These are phyloP conservation scores for Cryptococcus jaspeensis DNA, from an alignment of 1,284 basidiomycete species.

Conservation along the genomic window DNA sequence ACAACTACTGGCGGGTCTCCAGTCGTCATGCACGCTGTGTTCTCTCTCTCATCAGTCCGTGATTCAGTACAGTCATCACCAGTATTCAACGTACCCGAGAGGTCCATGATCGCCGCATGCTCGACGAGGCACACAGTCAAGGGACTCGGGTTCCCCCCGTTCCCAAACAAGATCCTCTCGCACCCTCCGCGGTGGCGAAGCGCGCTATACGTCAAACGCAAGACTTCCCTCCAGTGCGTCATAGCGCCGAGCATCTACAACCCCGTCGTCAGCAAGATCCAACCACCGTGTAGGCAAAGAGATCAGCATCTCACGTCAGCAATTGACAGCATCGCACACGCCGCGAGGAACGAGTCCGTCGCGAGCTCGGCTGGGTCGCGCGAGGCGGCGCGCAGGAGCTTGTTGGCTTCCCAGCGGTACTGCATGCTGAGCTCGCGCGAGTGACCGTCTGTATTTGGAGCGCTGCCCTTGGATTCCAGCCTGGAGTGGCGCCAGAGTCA, in stretches of 20 bases:
- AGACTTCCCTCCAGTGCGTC: conserved; percentile 34
- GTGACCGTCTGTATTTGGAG: conserved; percentile 6
- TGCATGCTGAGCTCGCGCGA: conserved; percentile 20
- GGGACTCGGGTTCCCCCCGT: conserved; percentile 2
- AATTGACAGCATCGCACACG: conserved; percentile 25
- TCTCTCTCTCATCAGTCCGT: background rate
- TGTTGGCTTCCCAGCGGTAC: conserved; percentile 28
- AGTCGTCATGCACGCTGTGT: conserved; percentile 22
- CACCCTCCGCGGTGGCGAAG: conserved; percentile 35
- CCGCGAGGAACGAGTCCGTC: conserved; percentile 35
- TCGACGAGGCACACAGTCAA: conserved; percentile 31
- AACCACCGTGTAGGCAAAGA: background rate
- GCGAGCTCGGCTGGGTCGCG: conserved; percentile 23
- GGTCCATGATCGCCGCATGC: conserved; percentile 30
- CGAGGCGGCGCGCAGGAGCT: conserved; percentile 29
- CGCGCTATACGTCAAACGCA: conserved; percentile 25
- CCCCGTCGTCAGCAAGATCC: background rate
- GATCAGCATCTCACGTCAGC: conserved; percentile 26
- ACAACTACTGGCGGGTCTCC: conserved; percentile 20
- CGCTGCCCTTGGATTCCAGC: conserved; percentile 15
- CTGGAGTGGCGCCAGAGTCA: conserved; percentile 1
- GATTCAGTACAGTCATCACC: background rate
- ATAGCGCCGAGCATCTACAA: conserved; percentile 32
- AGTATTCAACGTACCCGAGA: conserved; percentile 22
- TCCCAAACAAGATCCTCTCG: conserved; percentile 27